A percentile compares a stretch with the other conserved stretches of the same genome.
These are phyloP conservation scores for Cenchrus americanus DNA, from an alignment of 176 grass and related monocot species.

Conservation along the genomic window DNA sequence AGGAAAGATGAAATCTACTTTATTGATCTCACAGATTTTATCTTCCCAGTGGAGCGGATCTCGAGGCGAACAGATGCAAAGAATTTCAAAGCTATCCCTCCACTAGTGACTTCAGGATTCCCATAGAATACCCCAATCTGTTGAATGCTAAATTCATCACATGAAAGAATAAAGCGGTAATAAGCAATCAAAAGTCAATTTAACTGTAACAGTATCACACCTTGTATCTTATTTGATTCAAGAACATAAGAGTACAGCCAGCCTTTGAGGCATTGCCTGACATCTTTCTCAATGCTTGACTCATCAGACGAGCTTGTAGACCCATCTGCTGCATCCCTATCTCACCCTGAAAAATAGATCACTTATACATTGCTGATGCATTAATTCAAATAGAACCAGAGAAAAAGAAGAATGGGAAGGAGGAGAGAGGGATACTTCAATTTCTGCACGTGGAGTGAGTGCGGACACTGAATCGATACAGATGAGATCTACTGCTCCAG, in stretches of 20 bases:
- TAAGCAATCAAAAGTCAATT: constrained; percentile 26
- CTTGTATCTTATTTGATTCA: constrained; percentile 99
- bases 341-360: constrained; percentile 67
- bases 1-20: constrained; percentile 23
- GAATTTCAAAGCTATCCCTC: constrained; percentile 97
- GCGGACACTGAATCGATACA: constrained; percentile 98
- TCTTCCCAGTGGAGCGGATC: constrained; percentile 91
- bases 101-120: constrained; percentile 99
- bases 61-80: constrained; percentile 98
- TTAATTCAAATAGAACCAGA: background rate
- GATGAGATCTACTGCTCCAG: constrained; percentile 92
- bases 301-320: constrained; percentile 97
- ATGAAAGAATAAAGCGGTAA: constrained; percentile 29
- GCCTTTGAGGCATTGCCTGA: constrained; percentile 98
- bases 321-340: constrained; percentile 99
- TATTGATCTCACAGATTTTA: constrained; percentile 87
- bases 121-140: constrained; percentile 99
- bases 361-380: constrained; percentile 18
- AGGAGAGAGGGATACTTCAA: constrained; percentile 60
- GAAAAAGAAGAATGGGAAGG: background rate
- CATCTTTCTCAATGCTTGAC: constrained; percentile 99
- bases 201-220: constrained; percentile 38
- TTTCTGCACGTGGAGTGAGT: constrained; percentile 94
- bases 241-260: constrained; percentile 98
- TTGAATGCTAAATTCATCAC: constrained; percentile 38